Evolutionary conservation across 2,329 filamentous ascomycete genomes (phyloP).

Genomic region (Peltaster fructicola): DNA sequence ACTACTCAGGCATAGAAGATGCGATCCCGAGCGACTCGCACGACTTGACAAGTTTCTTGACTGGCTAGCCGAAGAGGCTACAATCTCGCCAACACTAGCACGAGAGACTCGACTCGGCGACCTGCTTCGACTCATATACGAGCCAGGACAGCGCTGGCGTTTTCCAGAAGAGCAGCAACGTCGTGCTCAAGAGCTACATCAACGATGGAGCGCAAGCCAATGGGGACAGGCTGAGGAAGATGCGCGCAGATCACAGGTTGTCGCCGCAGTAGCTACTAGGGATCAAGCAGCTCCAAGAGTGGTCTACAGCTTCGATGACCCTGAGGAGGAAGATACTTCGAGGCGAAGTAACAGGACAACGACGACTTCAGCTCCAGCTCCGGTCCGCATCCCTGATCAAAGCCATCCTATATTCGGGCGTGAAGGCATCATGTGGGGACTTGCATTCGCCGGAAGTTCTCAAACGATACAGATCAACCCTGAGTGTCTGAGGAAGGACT

Average conservation of each 20-base stretch:
- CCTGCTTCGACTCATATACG: slow-evolving; percentile 6
- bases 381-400: slow-evolving; percentile 1
- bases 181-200: slow-evolving; percentile 6
- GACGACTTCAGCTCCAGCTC: slow-evolving; percentile 1
- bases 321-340: neutral
- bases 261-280: slow-evolving; percentile 1
- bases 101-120: slow-evolving; percentile 5
- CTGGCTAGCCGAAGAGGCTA: slow-evolving; percentile 7
- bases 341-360: slow-evolving; percentile 4
- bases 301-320: neutral
- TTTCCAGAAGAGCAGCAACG: slow-evolving; percentile 5
- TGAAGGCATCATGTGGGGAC: slow-evolving; percentile 13
- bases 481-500: slow-evolving; percentile 4
- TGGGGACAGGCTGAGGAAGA: slow-evolving; percentile 7
- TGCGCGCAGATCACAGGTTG: slow-evolving; percentile 1
- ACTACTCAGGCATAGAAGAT: no score
- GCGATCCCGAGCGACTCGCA: no score
- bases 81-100: slow-evolving; percentile 8
- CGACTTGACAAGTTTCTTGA: slow-evolving; percentile 8
- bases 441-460: slow-evolving; percentile 4
- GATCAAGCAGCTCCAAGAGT: neutral
- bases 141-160: slow-evolving; percentile 4
- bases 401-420: slow-evolving; percentile 11
- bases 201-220: slow-evolving; percentile 8
- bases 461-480: slow-evolving; percentile 5